Evolutionary conservation across 1,139 yeast species (phyloP), one percentile per base, ranked within the genome.

Genomic region (Yarrowia galli): DNA sequence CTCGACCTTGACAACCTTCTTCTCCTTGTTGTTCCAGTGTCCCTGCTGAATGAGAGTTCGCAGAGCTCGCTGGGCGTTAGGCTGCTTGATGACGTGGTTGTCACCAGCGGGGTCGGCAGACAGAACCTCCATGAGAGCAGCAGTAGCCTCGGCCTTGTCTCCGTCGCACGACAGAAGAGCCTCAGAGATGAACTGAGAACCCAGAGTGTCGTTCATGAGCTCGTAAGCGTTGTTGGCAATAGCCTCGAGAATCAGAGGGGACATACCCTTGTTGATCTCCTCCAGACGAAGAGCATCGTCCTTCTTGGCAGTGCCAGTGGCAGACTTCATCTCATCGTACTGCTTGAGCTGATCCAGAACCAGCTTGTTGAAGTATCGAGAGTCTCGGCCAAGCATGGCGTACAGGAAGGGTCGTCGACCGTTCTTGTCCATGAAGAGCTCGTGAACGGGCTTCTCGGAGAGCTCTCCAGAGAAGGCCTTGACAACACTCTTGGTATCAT

Each of bases 391-490:
- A 70, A 88, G 84, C 71, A 93, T 82, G 70, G 93, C 80, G 78
- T 92, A 93, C 69, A 95, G 79, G 75, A 93, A 87, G 48, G 98
- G 97, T 78, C 97, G 87, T 81, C 99, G 87, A 48, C 95, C 92
- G 75, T 84, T 89, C 76, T 92, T 92, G 73, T 90, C 89, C 67
- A 83, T 82, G 51, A 90, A 80, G 51, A 92, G 79, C 66, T 61
- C 66, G 25, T 61, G 54, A 12, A 36, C 45, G 18, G 66, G 56
- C 58, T 82, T 79, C 61, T 84, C 82, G 72, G 86, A 83, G 68
- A 87, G 82, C 69, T 88, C 89, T 48, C 84, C 80, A 48, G 83
- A 80, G 75, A 93, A 89, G 0, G 96, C 85, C 78, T 91, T 92
- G 76, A 84, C 83, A 64, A 92, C 84, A 73, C 92, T 82, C 65